Percentiles rank a stretch among this genome's conserved stretches.
These are phyloP conservation scores for Phytophthora palmivora DNA, from an alignment of 352 stramenopile genomes.

Conservation along the genomic window DNA sequence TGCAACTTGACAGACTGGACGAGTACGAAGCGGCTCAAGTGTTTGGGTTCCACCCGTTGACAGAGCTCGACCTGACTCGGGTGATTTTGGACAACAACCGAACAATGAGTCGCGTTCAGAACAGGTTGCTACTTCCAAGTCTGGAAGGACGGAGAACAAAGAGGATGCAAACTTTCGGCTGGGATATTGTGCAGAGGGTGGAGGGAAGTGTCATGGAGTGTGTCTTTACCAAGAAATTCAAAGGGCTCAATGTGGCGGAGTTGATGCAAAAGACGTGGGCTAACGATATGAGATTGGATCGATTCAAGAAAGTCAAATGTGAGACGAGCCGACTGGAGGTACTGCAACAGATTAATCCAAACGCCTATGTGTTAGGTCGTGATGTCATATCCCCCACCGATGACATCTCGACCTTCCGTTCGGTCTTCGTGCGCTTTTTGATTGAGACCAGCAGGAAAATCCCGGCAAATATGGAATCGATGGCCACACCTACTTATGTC, in stretches of 20 bases:
- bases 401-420: slow-evolving; percentile 43
- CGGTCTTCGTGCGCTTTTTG: slow-evolving; percentile 51
- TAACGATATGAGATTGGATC: slow-evolving; percentile 47
- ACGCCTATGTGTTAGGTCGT: slow-evolving; percentile 50
- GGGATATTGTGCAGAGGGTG: slow-evolving; percentile 45
- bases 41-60: slow-evolving; percentile 48
- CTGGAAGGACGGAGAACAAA: slow-evolving; percentile 8
- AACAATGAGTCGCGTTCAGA: slow-evolving; percentile 42
- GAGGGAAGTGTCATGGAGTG: slow-evolving; percentile 48
- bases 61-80: slow-evolving; percentile 39
- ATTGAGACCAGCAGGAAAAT: slow-evolving; percentile 39
- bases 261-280: slow-evolving; percentile 53
- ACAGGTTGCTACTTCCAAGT: slow-evolving; percentile 29
- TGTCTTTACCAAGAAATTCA: slow-evolving; percentile 55
- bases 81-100: slow-evolving; percentile 49
- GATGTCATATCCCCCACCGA: slow-evolving; percentile 50
- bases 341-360: slow-evolving; percentile 44
- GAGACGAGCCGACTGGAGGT: slow-evolving; percentile 51
- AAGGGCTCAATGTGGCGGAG: slow-evolving; percentile 31
- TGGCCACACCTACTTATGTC: slow-evolving; percentile 25
- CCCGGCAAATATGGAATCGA: slow-evolving; percentile 12
- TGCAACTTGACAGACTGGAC: slow-evolving; percentile 39
- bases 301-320: slow-evolving; percentile 55
- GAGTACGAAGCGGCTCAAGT: slow-evolving; percentile 42
- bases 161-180: slow-evolving; percentile 47